A percentile compares a stretch with the other conserved stretches of the same genome.
Conservation (phyloP, 805 yeast genomes). For the Ogataea minuta region DNA sequence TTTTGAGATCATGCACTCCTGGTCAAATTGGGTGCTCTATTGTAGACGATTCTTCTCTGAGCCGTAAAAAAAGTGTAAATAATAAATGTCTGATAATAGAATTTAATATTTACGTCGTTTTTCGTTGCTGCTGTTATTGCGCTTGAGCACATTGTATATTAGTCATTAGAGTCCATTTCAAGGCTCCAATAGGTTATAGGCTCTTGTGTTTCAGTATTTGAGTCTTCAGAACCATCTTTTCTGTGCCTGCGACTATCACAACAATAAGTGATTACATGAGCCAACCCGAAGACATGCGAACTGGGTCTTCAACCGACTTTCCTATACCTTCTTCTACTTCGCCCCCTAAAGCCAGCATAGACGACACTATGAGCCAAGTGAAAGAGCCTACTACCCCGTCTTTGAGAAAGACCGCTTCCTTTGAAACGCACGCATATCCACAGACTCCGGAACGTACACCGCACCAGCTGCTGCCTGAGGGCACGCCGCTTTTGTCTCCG, state of each 20-base stretch:
- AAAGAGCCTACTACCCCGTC: slow-evolving; percentile 31
- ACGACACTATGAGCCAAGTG: slow-evolving; percentile 5
- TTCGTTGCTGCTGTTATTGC: slow-evolving; percentile 1
- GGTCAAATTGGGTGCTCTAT: too few relatives aligned
- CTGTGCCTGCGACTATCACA: too few relatives aligned
- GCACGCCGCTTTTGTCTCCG: slow-evolving; percentile 36
- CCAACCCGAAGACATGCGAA: slow-evolving; percentile 6
- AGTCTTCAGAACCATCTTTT: too few relatives aligned
- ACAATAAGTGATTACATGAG: slow-evolving; percentile 2
- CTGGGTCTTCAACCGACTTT: slow-evolving; percentile 1
- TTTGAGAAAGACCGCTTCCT: slow-evolving; percentile 18
- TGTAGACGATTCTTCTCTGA: too few relatives aligned
- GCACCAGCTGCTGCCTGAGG: slow-evolving; percentile 27
- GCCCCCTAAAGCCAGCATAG: neutral
- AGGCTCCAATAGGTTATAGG: too few relatives aligned
- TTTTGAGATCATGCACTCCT: too few relatives aligned
- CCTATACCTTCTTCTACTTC: neutral
- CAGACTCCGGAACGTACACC: slow-evolving; percentile 34
- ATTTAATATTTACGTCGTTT: slow-evolving; percentile 9
- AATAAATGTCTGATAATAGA: slow-evolving; percentile 1
- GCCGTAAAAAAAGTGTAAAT: neutral
- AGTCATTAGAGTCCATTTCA: neutral
- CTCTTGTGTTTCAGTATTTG: too few relatives aligned
- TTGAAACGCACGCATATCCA: slow-evolving; percentile 25
- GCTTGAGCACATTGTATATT: slow-evolving; percentile 2